These are phyloP conservation scores for Phanerochaete carnosa DNA, from an alignment of 768 basidiomycete species.

Conservation along the genomic window DNA sequence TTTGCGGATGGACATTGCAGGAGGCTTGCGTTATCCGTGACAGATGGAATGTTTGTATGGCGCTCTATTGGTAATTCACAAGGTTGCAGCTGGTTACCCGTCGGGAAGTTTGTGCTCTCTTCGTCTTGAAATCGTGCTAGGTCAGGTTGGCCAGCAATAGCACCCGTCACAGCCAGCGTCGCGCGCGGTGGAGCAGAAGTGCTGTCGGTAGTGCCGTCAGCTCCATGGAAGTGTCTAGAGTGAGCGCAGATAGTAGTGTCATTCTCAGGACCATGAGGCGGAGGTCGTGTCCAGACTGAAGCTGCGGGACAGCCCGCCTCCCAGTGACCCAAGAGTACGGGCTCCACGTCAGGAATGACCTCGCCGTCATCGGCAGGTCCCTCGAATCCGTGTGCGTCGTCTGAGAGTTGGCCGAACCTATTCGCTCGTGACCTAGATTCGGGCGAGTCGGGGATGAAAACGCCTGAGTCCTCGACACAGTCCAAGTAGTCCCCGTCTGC, in stretches of 20 bases:
- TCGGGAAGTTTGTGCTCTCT: not conserved
- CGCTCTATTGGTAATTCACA: not conserved
- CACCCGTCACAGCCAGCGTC: not conserved
- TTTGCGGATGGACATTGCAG: not conserved
- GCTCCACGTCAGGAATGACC: conserved; percentile 20
- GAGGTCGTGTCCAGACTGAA: not conserved
- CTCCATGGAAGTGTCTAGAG: not conserved
- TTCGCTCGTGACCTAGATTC: not conserved
- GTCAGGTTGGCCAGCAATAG: not conserved
- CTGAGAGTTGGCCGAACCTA: conserved; percentile 13
- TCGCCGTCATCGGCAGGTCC: conserved; percentile 16
- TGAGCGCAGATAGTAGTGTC: not conserved
- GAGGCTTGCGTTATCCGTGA: not conserved
- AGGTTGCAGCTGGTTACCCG: not conserved
- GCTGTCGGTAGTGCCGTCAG: not conserved
- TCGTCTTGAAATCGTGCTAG: not conserved
- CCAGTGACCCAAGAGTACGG: conserved; percentile 10
- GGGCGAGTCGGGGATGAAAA: conserved; percentile 4
- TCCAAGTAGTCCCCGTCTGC: not conserved
- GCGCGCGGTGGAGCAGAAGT: not conserved
- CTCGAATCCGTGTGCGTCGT: conserved; percentile 20
- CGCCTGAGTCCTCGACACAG: conserved; percentile 18
- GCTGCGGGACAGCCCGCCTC: not conserved
- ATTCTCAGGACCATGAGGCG: not conserved
- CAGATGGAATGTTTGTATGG: not conserved